A percentile compares a stretch with the other conserved stretches of the same genome.
Evolutionary conservation across 2,329 filamentous ascomycete genomes (phyloP).

Genomic region (Paracoccidioides brasiliensis): DNA sequence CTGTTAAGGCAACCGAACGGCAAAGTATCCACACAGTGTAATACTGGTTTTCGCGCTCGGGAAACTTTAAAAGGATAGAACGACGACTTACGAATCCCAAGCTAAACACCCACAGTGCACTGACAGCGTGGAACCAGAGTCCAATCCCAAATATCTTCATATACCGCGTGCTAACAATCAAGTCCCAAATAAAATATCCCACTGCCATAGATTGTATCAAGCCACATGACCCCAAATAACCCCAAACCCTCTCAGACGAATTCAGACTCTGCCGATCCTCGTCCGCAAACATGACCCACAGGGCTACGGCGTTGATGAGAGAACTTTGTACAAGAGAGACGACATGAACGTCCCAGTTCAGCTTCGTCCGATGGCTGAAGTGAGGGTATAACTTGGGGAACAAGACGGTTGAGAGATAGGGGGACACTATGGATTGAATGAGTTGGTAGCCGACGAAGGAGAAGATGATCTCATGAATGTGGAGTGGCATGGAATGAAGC

Average conservation of each 20-base stretch:
- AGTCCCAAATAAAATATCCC: constrained; percentile 54
- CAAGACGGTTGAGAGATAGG: constrained; percentile 39
- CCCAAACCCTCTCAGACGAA: constrained; percentile 43
- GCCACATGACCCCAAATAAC: constrained; percentile 47
- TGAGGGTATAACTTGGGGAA: constrained; percentile 43
- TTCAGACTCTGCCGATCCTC: constrained; percentile 42
- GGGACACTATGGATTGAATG: constrained; percentile 42
- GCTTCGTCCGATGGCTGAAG: constrained; percentile 42
- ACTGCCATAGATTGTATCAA: constrained; percentile 47
- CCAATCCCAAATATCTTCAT: constrained; percentile 47
- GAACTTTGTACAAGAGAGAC: constrained; percentile 48
- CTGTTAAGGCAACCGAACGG: neutral
- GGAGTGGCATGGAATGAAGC: constrained; percentile 44
- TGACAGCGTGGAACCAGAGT: constrained; percentile 49
- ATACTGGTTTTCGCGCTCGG: neutral
- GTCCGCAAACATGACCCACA: constrained; percentile 47
- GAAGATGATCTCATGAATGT: constrained; percentile 49
- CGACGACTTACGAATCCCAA: constrained; percentile 47
- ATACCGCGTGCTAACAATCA: constrained; percentile 43
- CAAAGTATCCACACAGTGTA: neutral
- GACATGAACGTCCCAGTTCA: constrained; percentile 56
- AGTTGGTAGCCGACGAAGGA: constrained; percentile 44
- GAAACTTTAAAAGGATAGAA: constrained; percentile 3
- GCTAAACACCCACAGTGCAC: constrained; percentile 47
- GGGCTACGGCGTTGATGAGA: constrained; percentile 41